These are phyloP conservation scores for Entomortierella chlamydospora DNA, from an alignment of 192 early-diverging fungal genomes.

Conservation along the genomic window DNA sequence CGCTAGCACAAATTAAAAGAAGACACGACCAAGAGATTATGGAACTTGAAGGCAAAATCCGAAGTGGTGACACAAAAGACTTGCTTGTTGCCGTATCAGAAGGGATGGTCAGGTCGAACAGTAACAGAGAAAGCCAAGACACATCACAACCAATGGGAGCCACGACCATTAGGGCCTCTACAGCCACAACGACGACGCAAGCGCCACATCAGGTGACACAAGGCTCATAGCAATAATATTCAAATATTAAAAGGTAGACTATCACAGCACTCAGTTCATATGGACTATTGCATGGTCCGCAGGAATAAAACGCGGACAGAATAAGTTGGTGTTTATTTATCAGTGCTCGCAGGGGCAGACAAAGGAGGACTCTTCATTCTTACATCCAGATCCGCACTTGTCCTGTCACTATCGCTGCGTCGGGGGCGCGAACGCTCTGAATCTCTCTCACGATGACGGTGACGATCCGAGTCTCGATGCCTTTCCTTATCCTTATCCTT, in stretches of 20 bases:
- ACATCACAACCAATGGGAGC: neutral
- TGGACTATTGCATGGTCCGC: neutral
- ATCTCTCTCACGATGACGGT: conserved; percentile 15
- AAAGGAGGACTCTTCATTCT: conserved; percentile 25
- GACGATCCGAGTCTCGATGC: conserved; percentile 17
- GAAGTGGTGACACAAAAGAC: conserved; percentile 31
- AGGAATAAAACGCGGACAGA: neutral
- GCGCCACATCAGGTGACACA: neutral
- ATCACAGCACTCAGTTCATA: neutral
- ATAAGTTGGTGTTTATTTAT: neutral
- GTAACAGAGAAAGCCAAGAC: neutral
- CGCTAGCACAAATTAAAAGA: conserved; percentile 76
- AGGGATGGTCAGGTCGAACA: conserved; percentile 20
- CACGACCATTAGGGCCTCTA: neutral
- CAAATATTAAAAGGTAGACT: neutral
- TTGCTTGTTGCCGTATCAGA: conserved; percentile 19
- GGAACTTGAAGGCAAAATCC: conserved; percentile 48
- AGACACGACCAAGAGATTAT: conserved; percentile 59
- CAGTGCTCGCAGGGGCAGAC: neutral
- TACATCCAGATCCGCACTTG: conserved; percentile 1
- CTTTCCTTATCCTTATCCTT: conserved; percentile 8
- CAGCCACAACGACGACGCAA: too few relatives aligned
- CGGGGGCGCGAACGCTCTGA: conserved; percentile 1
- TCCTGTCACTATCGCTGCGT: conserved; percentile 2
- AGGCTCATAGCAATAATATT: neutral